Conservation (phyloP, 2,329 filamentous ascomycete genomes). For the Phialemoniopsis sp. region DNA sequence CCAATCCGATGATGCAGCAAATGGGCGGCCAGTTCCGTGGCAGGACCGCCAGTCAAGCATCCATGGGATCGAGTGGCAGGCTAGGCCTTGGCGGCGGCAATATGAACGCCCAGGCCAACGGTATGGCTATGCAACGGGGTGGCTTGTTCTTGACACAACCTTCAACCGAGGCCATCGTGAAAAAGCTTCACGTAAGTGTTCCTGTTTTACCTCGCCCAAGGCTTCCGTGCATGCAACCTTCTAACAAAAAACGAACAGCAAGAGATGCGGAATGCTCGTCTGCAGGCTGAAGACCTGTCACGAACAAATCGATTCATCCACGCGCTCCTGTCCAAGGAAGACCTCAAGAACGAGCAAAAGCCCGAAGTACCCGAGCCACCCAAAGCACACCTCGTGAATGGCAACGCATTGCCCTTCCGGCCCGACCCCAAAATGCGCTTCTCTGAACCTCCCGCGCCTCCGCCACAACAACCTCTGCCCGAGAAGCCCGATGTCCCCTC, state of each 20-base stretch:
- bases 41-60: constrained; percentile 64
- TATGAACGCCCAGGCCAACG: constrained; percentile 48
- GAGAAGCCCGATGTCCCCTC: constrained; percentile 84
- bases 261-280: constrained; percentile 85
- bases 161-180: constrained; percentile 92
- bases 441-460: constrained; percentile 88
- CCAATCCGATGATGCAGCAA: constrained; percentile 64
- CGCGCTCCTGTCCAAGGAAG: constrained; percentile 70
- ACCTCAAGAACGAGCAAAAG: constrained; percentile 54
- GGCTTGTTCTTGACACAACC: constrained; percentile 86
- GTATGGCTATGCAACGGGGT: constrained; percentile 62
- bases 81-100: constrained; percentile 42
- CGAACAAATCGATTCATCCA: constrained; percentile 80
- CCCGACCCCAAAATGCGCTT: constrained; percentile 79
- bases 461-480: constrained; percentile 86
- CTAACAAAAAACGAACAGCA: constrained; percentile 46
- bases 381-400: constrained; percentile 46
- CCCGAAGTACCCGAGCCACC: constrained; percentile 40
- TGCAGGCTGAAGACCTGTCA: constrained; percentile 81
- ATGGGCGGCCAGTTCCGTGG: constrained; percentile 66
- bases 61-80: constrained; percentile 57
- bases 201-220: too few relatives aligned
- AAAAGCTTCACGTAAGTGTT: constrained; percentile 70
- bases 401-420: constrained; percentile 52
- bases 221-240: constrained; percentile 14